Conservation (phyloP, 352 stramenopile species). For the Phytophthora europaea region DNA sequence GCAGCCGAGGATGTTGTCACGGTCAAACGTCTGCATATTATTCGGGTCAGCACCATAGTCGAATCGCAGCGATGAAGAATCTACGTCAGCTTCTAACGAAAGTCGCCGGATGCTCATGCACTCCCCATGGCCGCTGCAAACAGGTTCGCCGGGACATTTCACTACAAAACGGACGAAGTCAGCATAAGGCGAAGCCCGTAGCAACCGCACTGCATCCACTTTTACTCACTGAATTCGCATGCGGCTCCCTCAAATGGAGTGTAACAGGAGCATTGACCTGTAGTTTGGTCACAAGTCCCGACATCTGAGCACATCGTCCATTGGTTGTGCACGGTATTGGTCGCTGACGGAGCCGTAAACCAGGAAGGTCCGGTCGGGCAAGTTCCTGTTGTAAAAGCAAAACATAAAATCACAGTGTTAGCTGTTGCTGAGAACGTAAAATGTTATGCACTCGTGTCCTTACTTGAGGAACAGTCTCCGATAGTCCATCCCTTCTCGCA, state of each 20-base stretch:
- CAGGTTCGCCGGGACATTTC: conserved; percentile 64
- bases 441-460: background rate
- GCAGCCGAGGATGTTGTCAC: conserved; percentile 83
- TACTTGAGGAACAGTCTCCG: conserved; percentile 76
- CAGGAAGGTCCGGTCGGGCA: conserved; percentile 73
- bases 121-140: conserved; percentile 76
- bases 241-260: conserved; percentile 65
- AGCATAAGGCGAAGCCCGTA: background rate
- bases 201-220: background rate
- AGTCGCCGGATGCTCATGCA: conserved; percentile 84
- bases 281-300: conserved; percentile 62
- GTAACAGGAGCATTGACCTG: conserved; percentile 71
- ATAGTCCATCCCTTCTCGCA: conserved; percentile 72
- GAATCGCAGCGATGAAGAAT: conserved; percentile 61
- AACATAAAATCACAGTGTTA: conserved; percentile 10
- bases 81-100: conserved; percentile 62
- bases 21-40: conserved; percentile 82
- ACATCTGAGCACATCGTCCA: conserved; percentile 68
- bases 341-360: conserved; percentile 55
- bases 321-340: conserved; percentile 66
- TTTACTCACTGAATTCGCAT: conserved; percentile 63
- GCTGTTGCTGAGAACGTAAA: background rate
- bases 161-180: conserved; percentile 38
- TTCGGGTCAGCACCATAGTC: conserved; percentile 79
- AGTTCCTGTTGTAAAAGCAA: conserved; percentile 43